These are phyloP conservation scores for Bipolaris sorokiniana DNA, from an alignment of 2,329 filamentous ascomycete genomes.

Conservation along the genomic window DNA sequence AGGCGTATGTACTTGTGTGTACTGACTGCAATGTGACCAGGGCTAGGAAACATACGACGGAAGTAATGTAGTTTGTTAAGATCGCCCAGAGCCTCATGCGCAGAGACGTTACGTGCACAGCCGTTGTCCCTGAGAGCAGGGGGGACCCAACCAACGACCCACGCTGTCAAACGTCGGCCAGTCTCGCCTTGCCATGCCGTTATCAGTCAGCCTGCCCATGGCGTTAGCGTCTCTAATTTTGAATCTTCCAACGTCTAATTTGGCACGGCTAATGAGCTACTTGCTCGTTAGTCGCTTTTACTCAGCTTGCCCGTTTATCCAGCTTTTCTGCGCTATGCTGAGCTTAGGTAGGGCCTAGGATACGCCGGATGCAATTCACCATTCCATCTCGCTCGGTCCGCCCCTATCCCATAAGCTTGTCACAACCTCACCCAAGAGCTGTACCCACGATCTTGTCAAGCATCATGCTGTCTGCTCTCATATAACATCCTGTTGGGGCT, in stretches of 20 bases:
- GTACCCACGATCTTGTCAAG: too few species aligned
- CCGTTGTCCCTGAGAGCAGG: not conserved
- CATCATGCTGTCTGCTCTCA: too few species aligned
- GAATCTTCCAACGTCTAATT: not conserved
- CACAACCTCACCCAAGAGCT: not conserved
- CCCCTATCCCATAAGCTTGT: not conserved
- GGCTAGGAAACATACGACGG: not conserved
- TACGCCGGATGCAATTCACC: not conserved
- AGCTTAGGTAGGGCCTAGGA: not conserved
- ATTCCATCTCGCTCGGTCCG: too few species aligned
- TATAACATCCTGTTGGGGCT: too few species aligned
- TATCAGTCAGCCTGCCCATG: not conserved
- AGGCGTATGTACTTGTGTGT: not conserved
- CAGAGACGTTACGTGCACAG: not conserved
- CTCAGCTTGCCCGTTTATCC: not conserved
- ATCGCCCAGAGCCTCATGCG: not conserved
- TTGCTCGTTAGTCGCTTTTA: not conserved
- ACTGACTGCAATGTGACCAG: not conserved
- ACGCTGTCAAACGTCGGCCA: not conserved
- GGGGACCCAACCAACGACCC: not conserved
- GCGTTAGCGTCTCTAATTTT: constrained; percentile 1
- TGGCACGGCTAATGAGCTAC: not conserved
- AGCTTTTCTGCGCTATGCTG: not conserved
- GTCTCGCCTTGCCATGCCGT: not conserved
- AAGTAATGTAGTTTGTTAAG: not conserved